Evolutionary conservation across 106 monocot genomes (phyloP), one percentile per base, ranked within the genome.

Genomic region (Dioscorea dumetorum): DNA sequence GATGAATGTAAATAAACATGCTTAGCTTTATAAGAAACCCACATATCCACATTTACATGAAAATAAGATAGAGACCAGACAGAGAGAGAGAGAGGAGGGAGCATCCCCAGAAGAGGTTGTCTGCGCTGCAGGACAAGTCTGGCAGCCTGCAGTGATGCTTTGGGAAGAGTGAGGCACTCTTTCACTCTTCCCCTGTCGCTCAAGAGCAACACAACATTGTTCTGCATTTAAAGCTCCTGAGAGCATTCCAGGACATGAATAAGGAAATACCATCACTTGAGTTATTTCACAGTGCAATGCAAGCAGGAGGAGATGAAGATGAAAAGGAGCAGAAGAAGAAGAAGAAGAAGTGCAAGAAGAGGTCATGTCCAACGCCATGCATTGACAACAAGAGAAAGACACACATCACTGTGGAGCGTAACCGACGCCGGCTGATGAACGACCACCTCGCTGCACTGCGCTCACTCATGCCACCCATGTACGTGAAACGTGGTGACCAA

Each of bases 371-470:
- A 8, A 53, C 41, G 12, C 17, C 65, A 20, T 41, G 28, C 33
- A 62, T 18, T 8, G 92, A 97, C 79, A 87, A 57, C 80, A 89
- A 97, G 79, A 64, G 97, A 50, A 84, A 86, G 83, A 85, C 86
- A 12, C 97, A 99, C 77, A 99, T 99, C 62, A 82, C 81, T 12
- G 92, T 99, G 19, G 97, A 99, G 74, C 81, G 97, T 21, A 97
- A 97, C 79, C 86, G 97, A 10, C 83, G 97, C 6, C 78, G 79
- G 10, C 82, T 92, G 49, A 97, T 99, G 92, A 99, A 99, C 70
- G 86, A 87, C 50, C 90, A 92, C 58, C 86, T 99, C 59, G 59
- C 54, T 64, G 32, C 80, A 8, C 92, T 99, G 41, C 86, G 87
- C 31, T 66, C 89, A 21, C 82, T 97, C 66, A 87, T 97, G 82